phyloP scores from a whole-genome alignment of 257 asterid genomes.

The Avicennia marina region DNA sequence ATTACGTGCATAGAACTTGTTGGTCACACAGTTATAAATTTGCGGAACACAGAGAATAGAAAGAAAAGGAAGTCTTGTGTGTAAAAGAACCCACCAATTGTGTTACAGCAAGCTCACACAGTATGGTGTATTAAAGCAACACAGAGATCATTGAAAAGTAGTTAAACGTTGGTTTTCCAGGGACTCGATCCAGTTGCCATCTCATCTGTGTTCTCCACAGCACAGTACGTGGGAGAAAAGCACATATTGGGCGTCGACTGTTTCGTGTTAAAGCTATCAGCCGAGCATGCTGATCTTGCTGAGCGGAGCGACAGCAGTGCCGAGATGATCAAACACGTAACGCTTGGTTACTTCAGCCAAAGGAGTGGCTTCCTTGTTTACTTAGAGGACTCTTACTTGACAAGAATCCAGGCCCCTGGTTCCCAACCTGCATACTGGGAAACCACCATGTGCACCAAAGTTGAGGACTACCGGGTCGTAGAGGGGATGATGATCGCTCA shows the following conservation, averaged over 20 bases:
- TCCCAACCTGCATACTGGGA: constrained; percentile 79
- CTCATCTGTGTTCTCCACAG: constrained; percentile 56
- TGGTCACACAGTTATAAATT: too few species aligned
- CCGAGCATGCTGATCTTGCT: constrained; percentile 50
- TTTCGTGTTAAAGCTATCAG: constrained; percentile 66
- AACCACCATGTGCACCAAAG: constrained; percentile 57
- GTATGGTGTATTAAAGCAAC: too few species aligned
- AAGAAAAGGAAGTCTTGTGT: too few species aligned
- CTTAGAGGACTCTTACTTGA: constrained; percentile 76
- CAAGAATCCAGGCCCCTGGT: constrained; percentile 73
- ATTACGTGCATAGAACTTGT: neutral
- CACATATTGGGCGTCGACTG: constrained; percentile 50
- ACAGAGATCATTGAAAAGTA: too few species aligned
- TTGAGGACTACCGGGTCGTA: constrained; percentile 59
- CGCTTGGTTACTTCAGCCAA: constrained; percentile 77
- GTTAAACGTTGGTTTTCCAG: too few species aligned
- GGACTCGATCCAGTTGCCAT: constrained; percentile 73
- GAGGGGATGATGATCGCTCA: constrained; percentile 75
- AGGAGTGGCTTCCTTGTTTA: constrained; percentile 58
- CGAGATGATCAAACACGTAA: constrained; percentile 77
- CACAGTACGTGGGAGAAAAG: constrained; percentile 81
- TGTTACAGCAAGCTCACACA: too few species aligned
- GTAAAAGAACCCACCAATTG: too few species aligned
- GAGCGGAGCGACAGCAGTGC: constrained; percentile 75
- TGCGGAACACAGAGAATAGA: too few species aligned